Evolutionary conservation across 768 basidiomycete species (phyloP).

Genomic region (Pulveroboletus ravenelii): DNA sequence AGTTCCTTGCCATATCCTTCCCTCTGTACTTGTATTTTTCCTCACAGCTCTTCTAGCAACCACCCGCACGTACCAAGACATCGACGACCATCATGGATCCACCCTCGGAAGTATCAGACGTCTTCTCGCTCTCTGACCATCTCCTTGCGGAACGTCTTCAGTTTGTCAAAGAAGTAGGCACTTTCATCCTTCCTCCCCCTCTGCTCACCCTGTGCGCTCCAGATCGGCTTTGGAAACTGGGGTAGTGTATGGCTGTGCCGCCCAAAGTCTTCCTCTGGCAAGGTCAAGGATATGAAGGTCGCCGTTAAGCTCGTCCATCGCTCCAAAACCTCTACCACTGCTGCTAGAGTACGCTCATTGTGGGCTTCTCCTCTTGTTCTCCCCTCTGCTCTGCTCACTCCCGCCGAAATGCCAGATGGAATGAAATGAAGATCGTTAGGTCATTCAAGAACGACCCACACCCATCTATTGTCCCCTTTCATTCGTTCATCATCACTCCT

Average conservation of each 20-base stretch:
- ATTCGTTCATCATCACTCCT: slow-evolving; percentile 90
- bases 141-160: slow-evolving; percentile 64
- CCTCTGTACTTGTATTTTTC: slow-evolving; percentile 24
- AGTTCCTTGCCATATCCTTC: neutral
- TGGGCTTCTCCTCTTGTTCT: slow-evolving; percentile 35
- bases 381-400: slow-evolving; percentile 1
- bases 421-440: slow-evolving; percentile 95
- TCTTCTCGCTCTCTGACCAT: slow-evolving; percentile 73
- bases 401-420: slow-evolving; percentile 59
- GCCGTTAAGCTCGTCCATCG: slow-evolving; percentile 95
- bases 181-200: neutral
- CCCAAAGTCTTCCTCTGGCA: slow-evolving; percentile 47
- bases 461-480: slow-evolving; percentile 88
- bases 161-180: slow-evolving; percentile 69
- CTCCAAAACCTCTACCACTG: slow-evolving; percentile 73
- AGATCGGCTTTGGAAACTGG: slow-evolving; percentile 94
- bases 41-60: neutral
- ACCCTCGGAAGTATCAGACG: slow-evolving; percentile 39
- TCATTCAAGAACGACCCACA: slow-evolving; percentile 81
- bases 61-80: neutral
- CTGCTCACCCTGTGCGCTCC: slow-evolving; percentile 4
- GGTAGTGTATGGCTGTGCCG: slow-evolving; percentile 82
- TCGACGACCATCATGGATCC: slow-evolving; percentile 20
- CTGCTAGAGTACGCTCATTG: slow-evolving; percentile 86
- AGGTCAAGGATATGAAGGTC: slow-evolving; percentile 50